Evolutionary conservation across 345 rosid genomes (phyloP).

Genomic region (Eucalyptus sp.): DNA sequence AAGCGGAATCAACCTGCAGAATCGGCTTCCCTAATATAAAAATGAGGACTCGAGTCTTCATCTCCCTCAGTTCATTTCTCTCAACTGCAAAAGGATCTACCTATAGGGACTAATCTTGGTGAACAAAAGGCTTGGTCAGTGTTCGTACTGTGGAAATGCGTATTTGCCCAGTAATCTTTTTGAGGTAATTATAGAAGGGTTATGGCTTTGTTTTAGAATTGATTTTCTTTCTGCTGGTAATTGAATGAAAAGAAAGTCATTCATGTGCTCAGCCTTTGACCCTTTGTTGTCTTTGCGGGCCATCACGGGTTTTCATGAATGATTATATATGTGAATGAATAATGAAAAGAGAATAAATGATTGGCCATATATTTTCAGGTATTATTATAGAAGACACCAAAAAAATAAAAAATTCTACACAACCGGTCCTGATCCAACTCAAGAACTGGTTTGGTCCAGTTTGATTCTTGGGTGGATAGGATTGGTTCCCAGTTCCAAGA

Average conservation of each 20-base stretch:
- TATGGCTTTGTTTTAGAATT: neutral
- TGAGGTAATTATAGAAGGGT: neutral
- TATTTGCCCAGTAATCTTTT: neutral
- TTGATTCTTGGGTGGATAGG: neutral
- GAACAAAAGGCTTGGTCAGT: neutral
- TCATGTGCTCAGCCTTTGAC: neutral
- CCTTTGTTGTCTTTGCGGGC: neutral
- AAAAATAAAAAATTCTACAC: no score
- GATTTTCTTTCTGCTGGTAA: neutral
- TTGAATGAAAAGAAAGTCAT: neutral
- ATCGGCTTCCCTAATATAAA: neutral
- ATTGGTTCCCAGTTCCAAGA: neutral
- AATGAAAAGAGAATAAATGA: neutral
- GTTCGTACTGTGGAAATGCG: neutral
- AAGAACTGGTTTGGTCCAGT: neutral
- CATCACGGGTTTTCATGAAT: neutral
- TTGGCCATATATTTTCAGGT: neutral
- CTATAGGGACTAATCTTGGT: neutral
- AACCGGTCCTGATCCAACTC: neutral
- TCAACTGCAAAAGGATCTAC: neutral
- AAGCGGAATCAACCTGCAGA: neutral
- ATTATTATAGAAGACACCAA: neutral
- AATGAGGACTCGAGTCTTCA: neutral
- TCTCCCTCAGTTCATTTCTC: neutral
- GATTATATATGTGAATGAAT: neutral